Evolutionary conservation across 2,329 filamentous ascomycete species (phyloP).

Genomic region (Phialophora tarda): DNA sequence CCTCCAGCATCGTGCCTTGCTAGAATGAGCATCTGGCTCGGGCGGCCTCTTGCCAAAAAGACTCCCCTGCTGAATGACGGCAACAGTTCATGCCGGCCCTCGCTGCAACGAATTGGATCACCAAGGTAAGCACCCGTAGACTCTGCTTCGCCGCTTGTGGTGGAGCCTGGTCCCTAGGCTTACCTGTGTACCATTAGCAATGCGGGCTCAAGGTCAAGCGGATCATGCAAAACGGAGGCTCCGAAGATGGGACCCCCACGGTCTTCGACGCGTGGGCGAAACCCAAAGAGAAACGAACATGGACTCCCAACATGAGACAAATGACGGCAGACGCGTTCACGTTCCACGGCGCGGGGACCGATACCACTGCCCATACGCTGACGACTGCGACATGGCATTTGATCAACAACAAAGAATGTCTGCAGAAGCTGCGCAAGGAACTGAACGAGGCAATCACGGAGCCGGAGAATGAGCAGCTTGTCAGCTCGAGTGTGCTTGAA

Average conservation of each 20-base stretch:
- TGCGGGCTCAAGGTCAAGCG: constrained; percentile 29
- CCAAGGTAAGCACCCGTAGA: constrained; percentile 17
- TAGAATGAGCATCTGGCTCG: background rate
- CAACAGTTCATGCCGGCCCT: constrained; percentile 12
- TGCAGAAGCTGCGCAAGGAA: constrained; percentile 26
- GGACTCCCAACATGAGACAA: constrained; percentile 9
- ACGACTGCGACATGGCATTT: constrained; percentile 25
- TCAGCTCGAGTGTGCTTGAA: constrained; percentile 22
- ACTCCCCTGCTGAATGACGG: background rate
- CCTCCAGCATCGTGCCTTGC: background rate
- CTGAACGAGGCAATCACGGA: constrained; percentile 21
- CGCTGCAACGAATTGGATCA: constrained; percentile 39
- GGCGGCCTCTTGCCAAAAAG: background rate
- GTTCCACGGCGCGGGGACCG: constrained; percentile 30
- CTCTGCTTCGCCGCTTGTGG: background rate
- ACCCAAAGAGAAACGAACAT: constrained; percentile 16
- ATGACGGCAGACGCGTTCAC: constrained; percentile 31
- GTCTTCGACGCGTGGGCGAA: constrained; percentile 37
- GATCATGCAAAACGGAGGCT: constrained; percentile 22
- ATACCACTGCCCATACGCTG: constrained; percentile 34
- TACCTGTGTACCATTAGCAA: constrained; percentile 23
- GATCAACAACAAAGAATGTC: constrained; percentile 18
- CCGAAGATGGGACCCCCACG: constrained; percentile 26
- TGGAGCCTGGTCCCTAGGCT: background rate
- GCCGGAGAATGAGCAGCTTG: constrained; percentile 7